Evolutionary conservation across 2,329 filamentous ascomycete genomes (phyloP), one percentile per base, ranked within the genome.

Genomic region (Fusarium sp.): DNA sequence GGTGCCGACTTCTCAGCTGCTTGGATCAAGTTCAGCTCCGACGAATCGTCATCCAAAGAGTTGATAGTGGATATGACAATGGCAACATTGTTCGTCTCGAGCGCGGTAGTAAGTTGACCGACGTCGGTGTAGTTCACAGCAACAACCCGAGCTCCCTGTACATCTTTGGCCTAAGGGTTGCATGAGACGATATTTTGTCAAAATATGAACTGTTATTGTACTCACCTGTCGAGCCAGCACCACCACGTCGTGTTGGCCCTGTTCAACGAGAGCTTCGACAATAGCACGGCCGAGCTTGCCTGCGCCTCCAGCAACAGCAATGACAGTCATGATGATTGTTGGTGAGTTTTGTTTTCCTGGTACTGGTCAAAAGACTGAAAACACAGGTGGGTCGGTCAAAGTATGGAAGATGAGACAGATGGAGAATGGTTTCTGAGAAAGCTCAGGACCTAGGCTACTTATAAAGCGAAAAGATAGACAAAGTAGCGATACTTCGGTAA

Each of bases 251-350:
- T 45, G 7, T 22, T 46, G 5, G 4, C 39, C 40, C 7, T 54
- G 8, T n/a, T 45, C 51, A 4, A 38, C 8, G 1, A 54, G 9
- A 1, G 28, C 22, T 34, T 54, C 51, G 26, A 45, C 51, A 2
- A 54, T 46, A 1, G 51, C 28, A 5, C 40, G 51, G 5, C 51
- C 51, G 7, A 46, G 17, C 13, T 46, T 54, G n/a, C 51, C 51
- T 10, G 28, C n/a, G 8, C 51, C 40, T 54, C 51, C 51, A 17
- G 51, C 40, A 3, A 54, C 51, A 38, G 51, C 40, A 2, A 54
- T 17, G 2, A 54, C 8, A 38, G 40, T 7, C 51, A 54, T 54
- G 26, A 2, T 28, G 19, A 2, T 19, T 19, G 2, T 2, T 19
- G 19, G 19, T 19, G 19, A 19, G 19, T 19, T 19, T 19, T 2